Conservation (phyloP, 495 filamentous ascomycete genomes). For the Neurospora sp. region DNA sequence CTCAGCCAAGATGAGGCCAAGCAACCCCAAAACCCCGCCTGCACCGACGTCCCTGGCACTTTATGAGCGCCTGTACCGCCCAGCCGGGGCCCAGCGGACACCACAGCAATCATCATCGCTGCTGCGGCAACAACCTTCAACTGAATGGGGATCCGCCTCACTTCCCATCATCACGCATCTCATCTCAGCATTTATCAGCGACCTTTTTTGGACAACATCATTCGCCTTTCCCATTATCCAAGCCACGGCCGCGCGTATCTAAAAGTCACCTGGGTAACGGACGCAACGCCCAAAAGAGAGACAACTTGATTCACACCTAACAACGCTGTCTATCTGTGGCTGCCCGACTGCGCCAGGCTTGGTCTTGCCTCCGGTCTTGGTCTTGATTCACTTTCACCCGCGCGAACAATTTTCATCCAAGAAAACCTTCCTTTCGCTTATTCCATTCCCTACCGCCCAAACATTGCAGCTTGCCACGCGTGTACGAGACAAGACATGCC, state of each 20-base stretch:
- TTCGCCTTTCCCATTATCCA: background rate
- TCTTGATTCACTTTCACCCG: background rate
- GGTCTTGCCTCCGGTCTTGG: background rate
- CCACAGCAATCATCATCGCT: background rate
- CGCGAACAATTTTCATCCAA: background rate
- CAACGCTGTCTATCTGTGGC: background rate
- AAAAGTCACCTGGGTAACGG: background rate
- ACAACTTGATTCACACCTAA: background rate
- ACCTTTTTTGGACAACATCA: background rate
- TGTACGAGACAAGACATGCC: background rate
- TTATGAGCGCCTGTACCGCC: conserved; percentile 6
- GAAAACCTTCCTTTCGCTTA: background rate
- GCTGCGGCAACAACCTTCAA: background rate
- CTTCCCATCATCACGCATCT: background rate
- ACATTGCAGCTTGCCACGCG: background rate
- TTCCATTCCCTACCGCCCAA: background rate
- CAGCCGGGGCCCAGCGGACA: background rate
- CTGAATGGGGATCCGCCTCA: background rate
- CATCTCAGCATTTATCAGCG: background rate
- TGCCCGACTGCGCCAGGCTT: background rate
- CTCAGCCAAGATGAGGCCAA: conserved; percentile 2
- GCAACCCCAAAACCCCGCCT: too few species aligned
- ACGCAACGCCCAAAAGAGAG: background rate
- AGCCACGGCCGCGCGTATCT: background rate
- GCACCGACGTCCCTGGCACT: background rate